Conservation (phyloP, 306 rosid genomes). For the Alnus glutinosa region DNA sequence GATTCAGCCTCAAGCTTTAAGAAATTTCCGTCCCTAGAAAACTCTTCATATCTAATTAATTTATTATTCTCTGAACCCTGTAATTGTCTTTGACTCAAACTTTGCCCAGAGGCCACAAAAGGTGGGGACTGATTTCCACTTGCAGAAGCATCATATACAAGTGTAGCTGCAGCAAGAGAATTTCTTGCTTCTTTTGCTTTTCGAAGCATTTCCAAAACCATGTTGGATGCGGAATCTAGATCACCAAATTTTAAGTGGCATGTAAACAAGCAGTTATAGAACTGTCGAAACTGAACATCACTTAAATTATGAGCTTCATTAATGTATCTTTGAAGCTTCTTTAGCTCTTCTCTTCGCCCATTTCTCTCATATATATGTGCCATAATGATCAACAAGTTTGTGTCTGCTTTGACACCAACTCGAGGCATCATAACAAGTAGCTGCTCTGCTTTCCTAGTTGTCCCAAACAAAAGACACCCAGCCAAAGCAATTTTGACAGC, state of each 20-base stretch:
- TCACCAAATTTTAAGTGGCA: slow-evolving; percentile 90
- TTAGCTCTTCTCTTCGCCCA: slow-evolving; percentile 78
- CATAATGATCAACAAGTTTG: slow-evolving; percentile 67
- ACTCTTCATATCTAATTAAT: slow-evolving; percentile 43
- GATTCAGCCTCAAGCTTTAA: slow-evolving; percentile 58
- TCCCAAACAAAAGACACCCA: slow-evolving; percentile 72
- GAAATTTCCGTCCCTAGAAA: slow-evolving; percentile 52
- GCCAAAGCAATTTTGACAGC: slow-evolving; percentile 78
- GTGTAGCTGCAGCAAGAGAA: slow-evolving; percentile 60
- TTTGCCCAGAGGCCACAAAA: slow-evolving; percentile 32
- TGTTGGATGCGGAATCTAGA: slow-evolving; percentile 68
- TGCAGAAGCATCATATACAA: slow-evolving; percentile 35
- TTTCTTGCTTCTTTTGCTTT: slow-evolving; percentile 71
- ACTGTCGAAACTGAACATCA: slow-evolving; percentile 65
- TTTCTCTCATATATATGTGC: slow-evolving; percentile 74
- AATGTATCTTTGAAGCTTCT: slow-evolving; percentile 68
- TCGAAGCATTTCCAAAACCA: slow-evolving; percentile 82
- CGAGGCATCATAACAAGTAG: slow-evolving; percentile 85
- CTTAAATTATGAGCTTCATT: slow-evolving; percentile 69
- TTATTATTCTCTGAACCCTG: slow-evolving; percentile 28
- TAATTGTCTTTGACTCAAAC: slow-evolving; percentile 27
- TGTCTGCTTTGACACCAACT: slow-evolving; percentile 71
- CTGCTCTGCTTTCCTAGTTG: slow-evolving; percentile 78
- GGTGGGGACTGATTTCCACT: slow-evolving; percentile 32
- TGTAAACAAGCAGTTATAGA: slow-evolving; percentile 66